These are phyloP conservation scores for Fusarium avenaceum DNA, from an alignment of 2,329 filamentous ascomycete species.

Conservation along the genomic window DNA sequence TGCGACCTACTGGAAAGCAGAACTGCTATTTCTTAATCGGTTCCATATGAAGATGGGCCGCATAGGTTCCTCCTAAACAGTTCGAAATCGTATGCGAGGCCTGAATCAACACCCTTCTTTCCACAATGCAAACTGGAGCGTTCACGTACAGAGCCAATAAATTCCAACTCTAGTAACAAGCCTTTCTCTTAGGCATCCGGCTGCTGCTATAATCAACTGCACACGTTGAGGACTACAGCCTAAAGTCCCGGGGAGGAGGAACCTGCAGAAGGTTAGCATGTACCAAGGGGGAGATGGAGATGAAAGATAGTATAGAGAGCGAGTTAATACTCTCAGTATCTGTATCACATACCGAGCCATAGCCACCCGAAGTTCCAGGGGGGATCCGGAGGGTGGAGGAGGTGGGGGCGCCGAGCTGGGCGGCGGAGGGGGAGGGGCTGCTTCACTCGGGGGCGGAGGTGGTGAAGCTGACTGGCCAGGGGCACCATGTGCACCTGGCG, in stretches of 20 bases:
- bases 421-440: constrained; percentile 65
- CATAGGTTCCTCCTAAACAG: constrained; percentile 35
- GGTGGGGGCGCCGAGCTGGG: constrained; percentile 57
- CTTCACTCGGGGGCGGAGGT: constrained; percentile 70
- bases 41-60: constrained; percentile 32
- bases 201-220: constrained; percentile 6
- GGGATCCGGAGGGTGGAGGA: constrained; percentile 58
- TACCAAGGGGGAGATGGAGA: not conserved
- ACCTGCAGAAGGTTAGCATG: constrained; percentile 57
- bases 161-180: constrained; percentile 24
- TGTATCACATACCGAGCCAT: constrained; percentile 70
- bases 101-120: constrained; percentile 43
- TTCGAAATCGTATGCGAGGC: constrained; percentile 35
- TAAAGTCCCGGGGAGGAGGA: constrained; percentile 70
- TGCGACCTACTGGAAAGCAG: constrained; percentile 43
- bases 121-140: constrained; percentile 39
- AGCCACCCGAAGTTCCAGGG: constrained; percentile 62
- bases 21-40: constrained; percentile 31
- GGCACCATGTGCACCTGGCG: constrained; percentile 58
- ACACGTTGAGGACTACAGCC: not conserved
- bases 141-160: constrained; percentile 42
- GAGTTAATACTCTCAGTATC: not conserved
- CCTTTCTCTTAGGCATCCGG: constrained; percentile 17
- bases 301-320: not conserved
- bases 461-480: constrained; percentile 64